Percentiles rank a stretch among this genome's conserved stretches.
Conservation (phyloP, 1,139 yeast genomes). For the Kodamaea plutei region DNA sequence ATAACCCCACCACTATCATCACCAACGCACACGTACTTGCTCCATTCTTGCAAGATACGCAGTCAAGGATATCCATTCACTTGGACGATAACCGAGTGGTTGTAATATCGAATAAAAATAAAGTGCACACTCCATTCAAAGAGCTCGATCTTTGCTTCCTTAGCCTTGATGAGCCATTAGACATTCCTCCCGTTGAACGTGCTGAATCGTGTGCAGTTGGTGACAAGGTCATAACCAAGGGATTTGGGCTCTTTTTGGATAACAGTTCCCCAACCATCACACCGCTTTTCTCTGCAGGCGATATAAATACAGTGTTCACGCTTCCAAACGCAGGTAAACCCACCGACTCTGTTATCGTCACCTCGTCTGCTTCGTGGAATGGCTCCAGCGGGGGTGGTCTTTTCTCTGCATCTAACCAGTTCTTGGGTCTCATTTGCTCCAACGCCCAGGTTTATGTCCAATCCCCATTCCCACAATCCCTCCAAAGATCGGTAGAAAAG, state of each 20-base stretch:
- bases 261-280: constrained; percentile 10
- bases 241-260: constrained; percentile 53
- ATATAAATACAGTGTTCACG: constrained; percentile 27
- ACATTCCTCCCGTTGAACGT: constrained; percentile 8
- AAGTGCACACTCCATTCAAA: constrained; percentile 23
- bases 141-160: constrained; percentile 39
- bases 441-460: constrained; percentile 43
- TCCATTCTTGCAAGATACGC: constrained; percentile 15
- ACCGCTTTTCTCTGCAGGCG: constrained; percentile 48
- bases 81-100: constrained; percentile 4
- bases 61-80: constrained; percentile 8
- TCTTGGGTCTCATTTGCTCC: constrained; percentile 60
- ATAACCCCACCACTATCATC: constrained; percentile 23
- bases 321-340: constrained; percentile 6
- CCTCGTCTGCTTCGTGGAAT: constrained; percentile 69
- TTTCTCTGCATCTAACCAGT: constrained; percentile 22
- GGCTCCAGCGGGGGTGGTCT: constrained; percentile 76
- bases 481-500: constrained; percentile 10
- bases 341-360: constrained; percentile 38
- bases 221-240: constrained; percentile 43
- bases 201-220: constrained; percentile 21
- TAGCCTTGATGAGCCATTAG: constrained; percentile 10
- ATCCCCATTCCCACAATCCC: constrained; percentile 2
- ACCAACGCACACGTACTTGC: constrained; percentile 37
- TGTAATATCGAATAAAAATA: constrained; percentile 9